Base-by-base conservation (phyloP, 1,284 basidiomycete species). In the Tetrapyrgos nigripes region DNA sequence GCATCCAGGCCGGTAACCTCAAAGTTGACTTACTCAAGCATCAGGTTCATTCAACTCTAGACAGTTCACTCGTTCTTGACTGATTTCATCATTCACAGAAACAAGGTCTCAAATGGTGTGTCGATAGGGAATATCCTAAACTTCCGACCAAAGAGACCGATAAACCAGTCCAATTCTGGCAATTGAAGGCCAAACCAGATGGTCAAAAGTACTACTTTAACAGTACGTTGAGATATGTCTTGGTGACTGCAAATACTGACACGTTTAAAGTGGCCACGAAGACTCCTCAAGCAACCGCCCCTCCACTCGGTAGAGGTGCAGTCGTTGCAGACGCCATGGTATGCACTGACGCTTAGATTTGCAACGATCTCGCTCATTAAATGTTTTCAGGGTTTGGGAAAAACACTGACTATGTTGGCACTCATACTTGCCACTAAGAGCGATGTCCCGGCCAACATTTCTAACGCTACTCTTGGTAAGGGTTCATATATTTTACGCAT, bases 241-340 rank as follows among this genome's bases (percentile, higher is more conserved):
- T n/a, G 24, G 5, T 19, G 29, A 27, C 35, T 56, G 37, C 37
- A 26, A 10, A 50, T n/a, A 21, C 24, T 56, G 8, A 33, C 19
- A 28, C 57, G 28, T 26, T 23, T 59, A 8, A 57, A 87, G 89
- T 94, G 55, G 92, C 89, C 0, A 95, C 93, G 0, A 89, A 90
- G 66, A 89, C 86, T 2, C 92, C 91, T 19, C 90, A 92, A 70
- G 78, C 81, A 47, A 74, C 75, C 0, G 72, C 83, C 2, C 94
- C 94, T 0, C 63, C 67, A 0, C 82, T 97, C 17, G 93, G 93
- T 4, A 80, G 89, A 62, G 94, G 95, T 19, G 94, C 92, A 1
- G 79, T 96, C 49, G 87, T 92, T 57, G 93, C 91, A 0, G 95
- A 97, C 73, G 92, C 91, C 37, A 97, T 97, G 94, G 94, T 94